Evolutionary conservation across 306 rosid species (phyloP).

Genomic region (Fragaria ananassa): DNA sequence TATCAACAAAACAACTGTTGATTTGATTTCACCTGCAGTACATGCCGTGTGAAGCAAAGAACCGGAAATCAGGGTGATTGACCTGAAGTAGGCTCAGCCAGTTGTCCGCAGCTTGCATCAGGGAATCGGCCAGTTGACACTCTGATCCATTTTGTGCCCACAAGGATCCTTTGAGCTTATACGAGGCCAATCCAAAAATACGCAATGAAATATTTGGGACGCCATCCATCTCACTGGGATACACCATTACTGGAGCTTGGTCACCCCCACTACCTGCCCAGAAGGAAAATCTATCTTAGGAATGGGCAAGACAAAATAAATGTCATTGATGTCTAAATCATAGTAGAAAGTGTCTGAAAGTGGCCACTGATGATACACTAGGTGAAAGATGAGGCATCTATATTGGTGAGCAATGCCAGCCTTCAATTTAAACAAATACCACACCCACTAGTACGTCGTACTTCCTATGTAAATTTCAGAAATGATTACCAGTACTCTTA

Average conservation of each 20-base stretch:
- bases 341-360: neutral
- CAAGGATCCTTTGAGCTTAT: slow-evolving; percentile 66
- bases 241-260: slow-evolving; percentile 50
- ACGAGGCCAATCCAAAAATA: slow-evolving; percentile 73
- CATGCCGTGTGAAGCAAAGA: slow-evolving; percentile 56
- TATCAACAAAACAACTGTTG: slow-evolving; percentile 5
- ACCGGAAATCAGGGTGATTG: slow-evolving; percentile 80
- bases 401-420: neutral
- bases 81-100: slow-evolving; percentile 74
- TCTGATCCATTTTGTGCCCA: slow-evolving; percentile 64
- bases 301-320: slow-evolving; percentile 15
- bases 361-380: neutral
- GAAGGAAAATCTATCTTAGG: slow-evolving; percentile 13
- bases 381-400: neutral
- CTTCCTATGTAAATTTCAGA: neutral
- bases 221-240: slow-evolving; percentile 55
- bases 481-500: neutral
- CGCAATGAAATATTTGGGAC: slow-evolving; percentile 52
- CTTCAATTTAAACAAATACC: neutral
- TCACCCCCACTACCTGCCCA: slow-evolving; percentile 44
- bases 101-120: slow-evolving; percentile 62
- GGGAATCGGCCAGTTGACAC: slow-evolving; percentile 51
- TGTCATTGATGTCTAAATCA: neutral
- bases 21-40: slow-evolving; percentile 46
- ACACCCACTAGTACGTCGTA: neutral